These are phyloP conservation scores for Casuarina glauca DNA, from an alignment of 306 rosid species.

Conservation along the genomic window DNA sequence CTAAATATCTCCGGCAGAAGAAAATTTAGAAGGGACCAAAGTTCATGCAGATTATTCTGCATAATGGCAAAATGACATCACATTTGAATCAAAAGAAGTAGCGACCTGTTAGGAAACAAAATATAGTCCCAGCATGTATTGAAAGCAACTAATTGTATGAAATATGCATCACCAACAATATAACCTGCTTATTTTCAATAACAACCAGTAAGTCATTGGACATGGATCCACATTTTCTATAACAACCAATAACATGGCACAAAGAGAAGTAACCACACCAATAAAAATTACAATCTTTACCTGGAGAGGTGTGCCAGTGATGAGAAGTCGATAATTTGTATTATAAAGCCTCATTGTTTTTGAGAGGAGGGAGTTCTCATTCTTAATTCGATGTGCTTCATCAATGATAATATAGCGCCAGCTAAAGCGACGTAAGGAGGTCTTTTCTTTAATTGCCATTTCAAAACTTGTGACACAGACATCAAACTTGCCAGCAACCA, in stretches of 20 bases:
- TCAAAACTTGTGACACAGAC: conserved; percentile 96
- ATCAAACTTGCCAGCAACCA: conserved; percentile 97
- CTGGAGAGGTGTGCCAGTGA: conserved; percentile 98
- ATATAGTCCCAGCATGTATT: not conserved
- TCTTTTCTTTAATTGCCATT: conserved; percentile 97
- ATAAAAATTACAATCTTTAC: conserved; percentile 42
- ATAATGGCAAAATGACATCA: conserved; percentile 4
- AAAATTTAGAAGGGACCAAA: conserved; percentile 95
- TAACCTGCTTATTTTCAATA: not conserved
- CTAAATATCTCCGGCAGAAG: conserved; percentile 98
- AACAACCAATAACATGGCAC: not conserved
- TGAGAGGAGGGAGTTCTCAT: conserved; percentile 92
- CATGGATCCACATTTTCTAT: not conserved
- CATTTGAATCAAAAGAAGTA: not conserved
- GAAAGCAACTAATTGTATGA: conserved; percentile 3
- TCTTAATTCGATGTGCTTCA: conserved; percentile 98
- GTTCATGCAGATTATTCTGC: conserved; percentile 98
- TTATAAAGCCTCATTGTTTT: conserved; percentile 92
- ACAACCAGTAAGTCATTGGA: conserved; percentile 1
- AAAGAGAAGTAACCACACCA: not conserved
- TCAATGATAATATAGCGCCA: conserved; percentile 97
- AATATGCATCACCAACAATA: conserved; percentile 7
- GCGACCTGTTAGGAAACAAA: not conserved
- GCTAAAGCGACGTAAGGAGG: conserved; percentile 79
- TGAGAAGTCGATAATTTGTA: conserved; percentile 89